A percentile compares a stretch with the other conserved stretches of the same genome.
phyloP scores from a whole-genome alignment of 441 rosid genomes.

The Breynia disticha region DNA sequence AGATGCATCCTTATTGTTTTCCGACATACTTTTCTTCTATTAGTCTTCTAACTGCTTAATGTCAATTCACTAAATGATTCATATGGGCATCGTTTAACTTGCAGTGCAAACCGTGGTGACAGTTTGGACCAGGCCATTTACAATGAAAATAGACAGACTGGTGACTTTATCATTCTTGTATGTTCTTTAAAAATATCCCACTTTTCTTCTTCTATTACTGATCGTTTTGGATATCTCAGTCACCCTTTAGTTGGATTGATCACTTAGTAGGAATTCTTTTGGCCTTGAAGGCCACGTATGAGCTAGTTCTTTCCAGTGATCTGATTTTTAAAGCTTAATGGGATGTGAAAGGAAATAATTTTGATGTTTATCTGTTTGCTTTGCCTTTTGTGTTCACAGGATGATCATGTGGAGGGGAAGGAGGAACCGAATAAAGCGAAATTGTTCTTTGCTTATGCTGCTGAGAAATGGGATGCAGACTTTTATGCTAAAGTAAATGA shows the following conservation, averaged over 20 bases:
- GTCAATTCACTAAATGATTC: conserved; percentile 8
- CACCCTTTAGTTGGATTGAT: too few species aligned
- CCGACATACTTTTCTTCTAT: not conserved
- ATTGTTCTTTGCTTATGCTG: conserved; percentile 53
- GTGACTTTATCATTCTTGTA: conserved; percentile 83
- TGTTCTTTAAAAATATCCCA: conserved; percentile 16
- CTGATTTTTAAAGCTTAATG: not conserved
- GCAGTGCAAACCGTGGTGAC: conserved; percentile 78
- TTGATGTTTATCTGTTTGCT: conserved; percentile 9
- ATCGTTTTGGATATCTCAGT: not conserved
- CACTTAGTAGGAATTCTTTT: too few species aligned
- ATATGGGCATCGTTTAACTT: conserved; percentile 16
- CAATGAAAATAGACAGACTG: conserved; percentile 57
- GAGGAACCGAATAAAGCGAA: conserved; percentile 63
- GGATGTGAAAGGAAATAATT: conserved; percentile 4
- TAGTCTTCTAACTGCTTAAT: not conserved
- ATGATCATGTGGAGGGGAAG: conserved; percentile 57
- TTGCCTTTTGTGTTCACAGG: conserved; percentile 30
- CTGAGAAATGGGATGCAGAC: conserved; percentile 79
- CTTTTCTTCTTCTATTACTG: not conserved
- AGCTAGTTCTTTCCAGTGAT: too few species aligned
- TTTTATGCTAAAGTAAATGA: conserved; percentile 87
- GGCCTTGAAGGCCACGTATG: too few species aligned
- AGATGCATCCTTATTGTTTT: not conserved
- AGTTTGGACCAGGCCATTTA: conserved; percentile 65